Percentiles rank a stretch among this genome's conserved stretches.
phyloP scores from a whole-genome alignment of 2,329 filamentous ascomycete species.

The Penicillium digitatum region DNA sequence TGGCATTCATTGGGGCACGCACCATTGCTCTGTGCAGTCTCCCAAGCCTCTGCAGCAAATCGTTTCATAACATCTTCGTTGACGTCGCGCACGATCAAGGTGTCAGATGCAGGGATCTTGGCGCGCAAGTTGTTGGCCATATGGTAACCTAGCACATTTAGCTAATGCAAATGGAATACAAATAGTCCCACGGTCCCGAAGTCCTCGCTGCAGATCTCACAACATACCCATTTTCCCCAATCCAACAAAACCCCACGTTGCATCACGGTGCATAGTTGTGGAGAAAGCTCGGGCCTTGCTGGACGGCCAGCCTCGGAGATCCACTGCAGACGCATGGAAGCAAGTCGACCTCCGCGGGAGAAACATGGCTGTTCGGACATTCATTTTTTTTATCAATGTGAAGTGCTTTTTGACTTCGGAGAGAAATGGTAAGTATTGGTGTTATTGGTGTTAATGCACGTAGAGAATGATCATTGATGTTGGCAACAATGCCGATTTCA shows the following conservation, averaged over 20 bases:
- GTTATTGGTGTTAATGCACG: neutral
- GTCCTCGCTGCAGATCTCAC: neutral
- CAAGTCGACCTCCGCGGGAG: conserved; percentile 8
- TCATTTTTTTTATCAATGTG: conserved; percentile 10
- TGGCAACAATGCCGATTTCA: neutral
- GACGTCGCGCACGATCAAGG: conserved; percentile 62
- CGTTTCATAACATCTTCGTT: conserved; percentile 54
- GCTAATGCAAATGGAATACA: neutral
- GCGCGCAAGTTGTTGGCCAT: conserved; percentile 69
- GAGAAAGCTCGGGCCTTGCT: conserved; percentile 43
- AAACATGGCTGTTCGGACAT: conserved; percentile 5
- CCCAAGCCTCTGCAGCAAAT: conserved; percentile 54
- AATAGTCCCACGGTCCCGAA: neutral
- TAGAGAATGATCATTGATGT: neutral
- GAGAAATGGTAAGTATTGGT: neutral
- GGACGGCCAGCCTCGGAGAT: conserved; percentile 16
- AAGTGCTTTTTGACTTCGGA: neutral
- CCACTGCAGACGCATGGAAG: conserved; percentile 7
- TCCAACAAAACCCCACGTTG: conserved; percentile 58
- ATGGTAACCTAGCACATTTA: conserved; percentile 55
- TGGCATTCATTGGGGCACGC: conserved; percentile 38
- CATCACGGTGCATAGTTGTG: conserved; percentile 42
- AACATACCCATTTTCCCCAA: conserved; percentile 58
- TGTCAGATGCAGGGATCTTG: conserved; percentile 62
- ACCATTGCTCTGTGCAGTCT: conserved; percentile 26